A percentile compares a stretch with the other conserved stretches of the same genome.
Conservation (phyloP, 768 basidiomycete genomes). For the Tephrocybe sp. region DNA sequence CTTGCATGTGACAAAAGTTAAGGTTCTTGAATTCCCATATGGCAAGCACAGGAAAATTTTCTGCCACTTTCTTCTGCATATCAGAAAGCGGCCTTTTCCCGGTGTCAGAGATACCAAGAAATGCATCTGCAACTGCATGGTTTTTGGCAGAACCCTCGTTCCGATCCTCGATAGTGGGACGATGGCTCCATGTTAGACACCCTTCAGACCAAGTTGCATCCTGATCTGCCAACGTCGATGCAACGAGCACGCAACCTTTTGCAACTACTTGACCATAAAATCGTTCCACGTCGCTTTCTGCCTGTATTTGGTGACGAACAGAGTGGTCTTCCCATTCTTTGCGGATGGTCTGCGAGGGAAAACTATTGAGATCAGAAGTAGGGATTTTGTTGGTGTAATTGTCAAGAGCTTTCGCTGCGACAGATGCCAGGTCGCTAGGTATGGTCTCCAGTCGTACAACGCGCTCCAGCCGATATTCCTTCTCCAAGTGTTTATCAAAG, state of each 20-base stretch:
- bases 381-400: neutral
- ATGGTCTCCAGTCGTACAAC: neutral
- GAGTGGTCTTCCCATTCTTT: neutral
- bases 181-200: neutral
- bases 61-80: neutral
- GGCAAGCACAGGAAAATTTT: neutral
- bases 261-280: neutral
- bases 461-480: neutral
- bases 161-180: neutral
- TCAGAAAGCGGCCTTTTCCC: neutral
- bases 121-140: neutral
- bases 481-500: neutral
- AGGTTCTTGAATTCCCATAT: slow-evolving; percentile 4
- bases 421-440: neutral
- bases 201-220: neutral
- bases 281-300: neutral
- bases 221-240: neutral
- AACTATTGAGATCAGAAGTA: neutral
- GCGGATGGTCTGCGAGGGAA: neutral
- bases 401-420: neutral
- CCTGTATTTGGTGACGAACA: neutral
- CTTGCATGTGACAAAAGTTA: slow-evolving; percentile 1
- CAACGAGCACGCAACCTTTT: neutral
- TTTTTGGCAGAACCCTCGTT: neutral
- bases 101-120: neutral